Percentiles rank a stretch among this genome's conserved stretches.
Evolutionary conservation across 495 filamentous ascomycete genomes (phyloP).

Genomic region (Acidomyces sp.): DNA sequence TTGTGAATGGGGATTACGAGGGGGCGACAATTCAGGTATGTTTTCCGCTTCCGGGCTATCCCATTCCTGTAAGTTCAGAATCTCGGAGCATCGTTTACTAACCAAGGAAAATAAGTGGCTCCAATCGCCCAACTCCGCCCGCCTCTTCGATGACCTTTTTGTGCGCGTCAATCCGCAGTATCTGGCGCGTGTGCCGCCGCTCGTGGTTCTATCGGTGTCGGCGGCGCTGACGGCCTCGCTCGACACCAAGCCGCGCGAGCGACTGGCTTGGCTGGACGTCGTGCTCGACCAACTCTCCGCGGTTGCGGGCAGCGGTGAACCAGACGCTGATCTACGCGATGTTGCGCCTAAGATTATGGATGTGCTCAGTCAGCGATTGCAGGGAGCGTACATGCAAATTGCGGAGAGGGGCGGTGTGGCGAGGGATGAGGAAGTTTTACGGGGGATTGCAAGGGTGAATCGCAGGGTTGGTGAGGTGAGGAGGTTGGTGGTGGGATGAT

Average conservation of each 20-base stretch:
- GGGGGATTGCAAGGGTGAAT: conserved; percentile 7
- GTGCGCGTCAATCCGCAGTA: conserved; percentile 59
- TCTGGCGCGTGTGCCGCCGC: conserved; percentile 48
- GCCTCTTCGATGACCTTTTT: conserved; percentile 72
- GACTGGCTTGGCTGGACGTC: conserved; percentile 65
- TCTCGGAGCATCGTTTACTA: neutral
- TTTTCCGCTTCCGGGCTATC: conserved; percentile 5
- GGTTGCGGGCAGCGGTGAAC: too few relatives aligned
- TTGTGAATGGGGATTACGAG: conserved; percentile 55
- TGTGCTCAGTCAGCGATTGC: conserved; percentile 18
- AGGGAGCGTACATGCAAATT: conserved; percentile 19
- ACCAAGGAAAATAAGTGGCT: conserved; percentile 71
- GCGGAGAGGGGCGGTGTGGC: too few relatives aligned
- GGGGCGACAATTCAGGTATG: conserved; percentile 53
- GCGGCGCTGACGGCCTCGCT: conserved; percentile 66
- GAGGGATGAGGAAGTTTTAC: neutral
- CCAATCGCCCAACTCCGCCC: conserved; percentile 54
- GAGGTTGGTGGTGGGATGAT: conserved; percentile 11
- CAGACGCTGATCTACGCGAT: conserved; percentile 20
- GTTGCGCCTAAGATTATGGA: conserved; percentile 23
- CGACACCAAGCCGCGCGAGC: conserved; percentile 48
- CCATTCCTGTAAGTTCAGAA: conserved; percentile 14
- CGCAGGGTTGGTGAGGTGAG: conserved; percentile 11
- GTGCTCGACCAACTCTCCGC: conserved; percentile 46
- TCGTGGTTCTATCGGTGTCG: conserved; percentile 71